Percentiles rank a stretch among this genome's conserved stretches.
Conservation (phyloP, 2,329 filamentous ascomycete genomes). For the Stagonosporopsis cucurbitacearum region DNA sequence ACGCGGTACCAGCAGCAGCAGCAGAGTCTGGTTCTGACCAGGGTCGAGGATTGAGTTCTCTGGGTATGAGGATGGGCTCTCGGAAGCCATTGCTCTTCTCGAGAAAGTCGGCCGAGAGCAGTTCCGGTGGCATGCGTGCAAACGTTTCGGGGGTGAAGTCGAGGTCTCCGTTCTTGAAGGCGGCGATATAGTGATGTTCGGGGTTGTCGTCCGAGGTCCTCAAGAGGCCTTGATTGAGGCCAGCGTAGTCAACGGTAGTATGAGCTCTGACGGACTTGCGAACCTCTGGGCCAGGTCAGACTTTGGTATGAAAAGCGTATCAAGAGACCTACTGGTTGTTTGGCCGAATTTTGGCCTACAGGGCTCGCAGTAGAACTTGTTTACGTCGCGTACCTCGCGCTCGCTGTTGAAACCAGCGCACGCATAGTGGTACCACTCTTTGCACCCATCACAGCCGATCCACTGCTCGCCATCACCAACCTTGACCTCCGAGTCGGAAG, state of each 20-base stretch:
- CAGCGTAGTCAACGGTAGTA: slow-evolving; percentile 71
- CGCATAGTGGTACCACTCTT: slow-evolving; percentile 71
- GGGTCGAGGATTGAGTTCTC: slow-evolving; percentile 63
- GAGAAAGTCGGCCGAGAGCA: slow-evolving; percentile 68
- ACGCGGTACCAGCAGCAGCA: slow-evolving; percentile 20
- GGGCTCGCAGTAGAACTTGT: slow-evolving; percentile 69
- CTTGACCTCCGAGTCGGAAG: slow-evolving; percentile 59
- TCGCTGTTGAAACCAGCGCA: slow-evolving; percentile 71
- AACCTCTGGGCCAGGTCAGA: slow-evolving; percentile 54
- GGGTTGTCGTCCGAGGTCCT: slow-evolving; percentile 69
- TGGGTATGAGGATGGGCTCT: slow-evolving; percentile 71
- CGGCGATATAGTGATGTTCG: slow-evolving; percentile 72
- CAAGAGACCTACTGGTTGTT: slow-evolving; percentile 61
- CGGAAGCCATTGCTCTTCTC: slow-evolving; percentile 68
- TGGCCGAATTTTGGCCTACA: slow-evolving; percentile 67
- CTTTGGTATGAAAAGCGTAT: slow-evolving; percentile 30
- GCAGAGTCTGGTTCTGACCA: neutral
- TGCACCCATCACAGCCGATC: slow-evolving; percentile 73
- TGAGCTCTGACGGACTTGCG: slow-evolving; percentile 70
- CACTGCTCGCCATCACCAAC: slow-evolving; percentile 65
- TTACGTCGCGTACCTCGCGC: slow-evolving; percentile 68
- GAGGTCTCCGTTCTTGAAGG: slow-evolving; percentile 69
- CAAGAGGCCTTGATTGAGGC: slow-evolving; percentile 69
- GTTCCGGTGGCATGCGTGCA: slow-evolving; percentile 67
- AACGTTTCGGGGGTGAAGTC: slow-evolving; percentile 67